Base-by-base conservation (phyloP, 768 basidiomycete genomes). In the Boletus rex-veris region DNA sequence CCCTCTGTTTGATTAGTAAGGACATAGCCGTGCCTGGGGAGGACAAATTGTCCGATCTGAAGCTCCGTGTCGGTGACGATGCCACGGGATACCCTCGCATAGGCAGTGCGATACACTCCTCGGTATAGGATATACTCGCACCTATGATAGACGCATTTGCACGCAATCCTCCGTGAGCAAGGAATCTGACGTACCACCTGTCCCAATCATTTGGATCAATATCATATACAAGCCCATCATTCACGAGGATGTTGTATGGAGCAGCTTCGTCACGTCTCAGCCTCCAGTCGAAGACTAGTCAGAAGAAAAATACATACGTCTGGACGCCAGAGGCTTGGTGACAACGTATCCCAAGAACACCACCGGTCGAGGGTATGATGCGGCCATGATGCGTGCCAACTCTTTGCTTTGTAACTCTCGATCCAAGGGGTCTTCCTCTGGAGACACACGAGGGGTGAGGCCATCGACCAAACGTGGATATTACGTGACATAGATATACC, bases 91-190 rank as follows among this genome's bases (percentile, higher is more conserved):
- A 96, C 70, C 16, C 92, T 80, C 0, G 87, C 92, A 65, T 91
- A 95, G n/a, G 85, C 74, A 3, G 88, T 90, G 16, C 88, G 78
- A 64, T 90, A 86, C 24, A 92, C 62, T 2, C 86, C 90, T 11
- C 92, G 81, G 66, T 91, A 95, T 24, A 91, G 72, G 46, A 96
- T 91, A 64, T 95, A 95, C 75, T 95, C 90, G 73, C 92, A 96
- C 89, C 90, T 87, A 54, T 15, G 7, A 44, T 40, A 3, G 7
- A 26, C 21, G 2, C 15, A 42, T 58, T 42, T 49, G 37, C n/a
- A 9, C 0, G n/a, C 2, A 15, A 18, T 37, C 7, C 10, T 14
- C 2, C 1, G n/a, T 19, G 15, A 30, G 18, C 18, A 47, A 44
- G 0, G 42, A 43, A 10, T 41, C 16, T 15, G 7, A 60, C 75